Evolutionary conservation across 176 grass and related monocot genomes (phyloP), one percentile per base, ranked within the genome.

Genomic region (Leersia perrieri): DNA sequence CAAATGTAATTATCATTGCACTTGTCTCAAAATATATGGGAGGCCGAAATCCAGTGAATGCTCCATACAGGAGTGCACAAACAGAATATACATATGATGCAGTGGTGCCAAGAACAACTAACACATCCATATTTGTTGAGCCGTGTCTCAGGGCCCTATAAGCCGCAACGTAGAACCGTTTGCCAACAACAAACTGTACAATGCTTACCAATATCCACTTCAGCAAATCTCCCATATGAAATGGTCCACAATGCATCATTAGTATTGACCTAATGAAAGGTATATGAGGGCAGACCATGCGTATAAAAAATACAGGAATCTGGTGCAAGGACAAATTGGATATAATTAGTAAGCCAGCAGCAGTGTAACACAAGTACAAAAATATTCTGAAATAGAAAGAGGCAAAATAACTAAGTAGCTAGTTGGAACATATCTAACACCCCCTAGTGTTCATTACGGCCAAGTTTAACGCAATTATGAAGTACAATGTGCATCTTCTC

Each of bases 1-100:
- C 96, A 74, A 99, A 99, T 63, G 96, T 99, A 55, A 99, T 99
- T 84, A 99, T 99, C 96, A 99, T 99, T 57, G 96, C 96, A 77
- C 96, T 95, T 82, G 96, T 99, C 83, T 99, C 96, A 85, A 99
- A 99, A 89, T 99, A 99, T 64, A 99, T 60, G 2, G 92, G 96
- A 63, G 93, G 89, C 8, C 31, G 62, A 67, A 88, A 99, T 31
- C 87, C 90, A 88, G 89, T 85, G 82, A 91, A 82, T 47, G 90
- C 85, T 60, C 90, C 90, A 3, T 99, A 95, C 8, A 99, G 33
- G 28, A 99, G 85, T 14, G 96, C 90, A 63, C 92, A 86, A 22
- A 94, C 90, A 25, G 96, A 99, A 82, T 99, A 99, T 33, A 90
- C 72, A 82, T 99, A 99, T 26, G 96, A 94, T 41, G 93, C 88